phyloP scores from a whole-genome alignment of 805 yeast species.

The Limtongozyma cylindracea region DNA sequence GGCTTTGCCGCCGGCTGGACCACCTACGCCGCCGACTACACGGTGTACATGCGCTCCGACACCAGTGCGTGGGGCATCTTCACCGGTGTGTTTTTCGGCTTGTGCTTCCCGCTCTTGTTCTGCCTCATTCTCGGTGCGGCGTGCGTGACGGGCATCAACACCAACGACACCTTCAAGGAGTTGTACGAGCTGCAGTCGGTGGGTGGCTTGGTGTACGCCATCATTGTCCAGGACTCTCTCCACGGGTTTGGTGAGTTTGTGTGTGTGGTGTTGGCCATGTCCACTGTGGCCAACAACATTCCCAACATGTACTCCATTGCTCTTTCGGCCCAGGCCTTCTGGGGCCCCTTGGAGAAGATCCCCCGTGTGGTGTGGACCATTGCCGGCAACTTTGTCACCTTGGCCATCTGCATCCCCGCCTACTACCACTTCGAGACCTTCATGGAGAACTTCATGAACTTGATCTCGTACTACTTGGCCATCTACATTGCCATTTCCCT shows the following conservation, averaged over 20 bases:
- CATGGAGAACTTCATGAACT: constrained; percentile 72
- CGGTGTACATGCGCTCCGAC: constrained; percentile 58
- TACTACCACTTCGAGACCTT: constrained; percentile 47
- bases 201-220: constrained; percentile 69
- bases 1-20: constrained; percentile 95
- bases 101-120: constrained; percentile 43
- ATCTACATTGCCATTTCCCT: constrained; percentile 53
- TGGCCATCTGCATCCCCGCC: constrained; percentile 80
- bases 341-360: constrained; percentile 46
- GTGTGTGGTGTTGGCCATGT: constrained; percentile 60
- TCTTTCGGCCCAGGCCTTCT: constrained; percentile 63
- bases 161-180: constrained; percentile 14
- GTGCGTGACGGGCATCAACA: constrained; percentile 38
- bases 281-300: constrained; percentile 77
- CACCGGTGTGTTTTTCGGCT: constrained; percentile 34
- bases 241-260: constrained; percentile 83
- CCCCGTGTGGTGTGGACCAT: constrained; percentile 76
- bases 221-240: constrained; percentile 55
- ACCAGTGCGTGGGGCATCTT: constrained; percentile 35
- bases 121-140: constrained; percentile 75
- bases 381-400: constrained; percentile 44
- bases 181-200: constrained; percentile 26
- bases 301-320: constrained; percentile 89
- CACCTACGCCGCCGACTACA: constrained; percentile 78
- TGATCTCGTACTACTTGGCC: constrained; percentile 79